These are phyloP conservation scores for Trichosanthes cucumerina DNA, from an alignment of 306 rosid species.

Conservation along the genomic window DNA sequence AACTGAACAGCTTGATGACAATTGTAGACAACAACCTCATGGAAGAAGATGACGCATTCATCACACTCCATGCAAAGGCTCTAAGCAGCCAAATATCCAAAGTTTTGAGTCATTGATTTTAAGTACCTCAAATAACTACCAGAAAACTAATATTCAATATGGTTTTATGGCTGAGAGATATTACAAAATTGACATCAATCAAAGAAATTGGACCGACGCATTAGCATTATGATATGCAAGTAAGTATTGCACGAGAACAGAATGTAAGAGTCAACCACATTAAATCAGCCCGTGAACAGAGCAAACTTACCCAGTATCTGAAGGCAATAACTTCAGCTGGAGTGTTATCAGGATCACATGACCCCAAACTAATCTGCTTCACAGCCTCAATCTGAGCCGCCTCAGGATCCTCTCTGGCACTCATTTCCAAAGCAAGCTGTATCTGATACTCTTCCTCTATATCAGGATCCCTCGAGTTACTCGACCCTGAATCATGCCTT, in stretches of 20 bases:
- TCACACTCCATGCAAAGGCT: not conserved
- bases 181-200: not conserved
- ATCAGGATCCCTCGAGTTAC: conserved; percentile 70
- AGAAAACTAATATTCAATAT: not conserved
- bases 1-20: not conserved
- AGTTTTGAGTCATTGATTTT: not conserved
- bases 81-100: not conserved
- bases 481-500: conserved; percentile 51
- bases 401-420: conserved; percentile 98
- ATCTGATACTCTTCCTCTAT: conserved; percentile 91
- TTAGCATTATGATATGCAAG: not conserved
- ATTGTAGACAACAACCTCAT: not conserved
- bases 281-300: conserved; percentile 18
- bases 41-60: not conserved
- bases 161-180: not conserved
- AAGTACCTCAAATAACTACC: not conserved
- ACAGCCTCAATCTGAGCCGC: conserved; percentile 98
- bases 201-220: not conserved
- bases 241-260: not conserved
- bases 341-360: conserved; percentile 69
- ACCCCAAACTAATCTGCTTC: conserved; percentile 92
- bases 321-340: conserved; percentile 90
- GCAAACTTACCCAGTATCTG: conserved; percentile 78
- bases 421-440: conserved; percentile 75
- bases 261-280: conserved; percentile 4